Base-by-base conservation (phyloP, 1,139 yeast species). In the Candida neerlandica region DNA sequence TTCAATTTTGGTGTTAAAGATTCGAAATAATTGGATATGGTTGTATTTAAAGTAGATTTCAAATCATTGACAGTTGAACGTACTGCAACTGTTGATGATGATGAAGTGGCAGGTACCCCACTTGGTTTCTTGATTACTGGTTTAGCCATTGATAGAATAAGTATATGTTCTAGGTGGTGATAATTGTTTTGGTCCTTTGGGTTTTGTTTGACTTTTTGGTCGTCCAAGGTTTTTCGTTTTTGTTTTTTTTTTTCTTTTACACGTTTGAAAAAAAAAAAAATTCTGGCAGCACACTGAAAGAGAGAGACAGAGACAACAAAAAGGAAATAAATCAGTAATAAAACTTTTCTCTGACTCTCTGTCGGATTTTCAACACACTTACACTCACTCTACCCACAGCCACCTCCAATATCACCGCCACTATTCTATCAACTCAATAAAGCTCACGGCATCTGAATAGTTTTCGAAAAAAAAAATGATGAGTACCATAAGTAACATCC, bases 1-100 rank as follows among this genome's bases (percentile, higher is more conserved):
- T 82, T 79, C 55, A 85, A 69, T 55, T 78, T 68, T 30, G 81
- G 80, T 18, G 80, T 75, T 58, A 75, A 67, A 16, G 69, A 64
- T 26, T 63, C 54, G 44, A 59, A 45, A 61, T 86, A 85, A 45
- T 80, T 76, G 37, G 69, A 59, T 55, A 73, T 71, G 7, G 89
- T 78, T 41, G 78, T 68, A 21, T 60, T 56, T 29, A 84, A 63
- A 1, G 89, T 82, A 34, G 73, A 72, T 12, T 63, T 53, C 57
- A 84, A 74, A 54, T 83, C 87, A 39, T 62, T 57, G 29, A 69
- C 33, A 2, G 55, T 54, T 12, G 48, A 30, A 12, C 27, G 27
- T 6, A 23, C 27, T 7, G 27, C 38, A 10, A 32, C 15, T 6
- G 16, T 32, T 19, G 44, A 16, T 32, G 29, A 7, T 30, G 27